A percentile compares a stretch with the other conserved stretches of the same genome.
phyloP scores from a whole-genome alignment of 1,284 basidiomycete species.

The Trametes hirsuta region DNA sequence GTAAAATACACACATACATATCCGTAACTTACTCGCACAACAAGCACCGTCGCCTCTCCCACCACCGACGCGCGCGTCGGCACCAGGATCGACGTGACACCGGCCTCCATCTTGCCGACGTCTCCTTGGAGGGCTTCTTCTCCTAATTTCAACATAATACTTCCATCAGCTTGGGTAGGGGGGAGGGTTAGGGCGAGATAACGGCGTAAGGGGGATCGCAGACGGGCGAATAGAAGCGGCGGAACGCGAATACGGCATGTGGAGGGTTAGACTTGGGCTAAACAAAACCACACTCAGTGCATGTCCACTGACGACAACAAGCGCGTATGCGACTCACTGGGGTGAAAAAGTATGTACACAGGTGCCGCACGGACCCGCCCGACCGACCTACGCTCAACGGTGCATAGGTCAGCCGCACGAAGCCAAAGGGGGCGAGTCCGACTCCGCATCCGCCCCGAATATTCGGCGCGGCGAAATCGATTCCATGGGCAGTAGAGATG shows the following conservation, averaged over 20 bases:
- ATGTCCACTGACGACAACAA: not conserved
- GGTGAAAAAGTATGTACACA: conserved; percentile 20
- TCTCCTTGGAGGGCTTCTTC: not conserved
- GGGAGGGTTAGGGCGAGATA: no score
- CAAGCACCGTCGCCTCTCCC: conserved; percentile 6
- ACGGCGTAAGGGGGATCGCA: no score
- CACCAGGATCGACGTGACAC: not conserved
- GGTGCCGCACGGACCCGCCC: conserved; percentile 23
- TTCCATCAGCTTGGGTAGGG: no score
- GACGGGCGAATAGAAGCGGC: no score
- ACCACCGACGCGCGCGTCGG: not conserved
- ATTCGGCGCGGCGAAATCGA: not conserved
- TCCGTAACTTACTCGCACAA: conserved; percentile 27
- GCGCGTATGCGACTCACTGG: conserved; percentile 9
- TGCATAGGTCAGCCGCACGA: not conserved
- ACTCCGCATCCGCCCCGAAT: not conserved
- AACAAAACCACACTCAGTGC: not conserved
- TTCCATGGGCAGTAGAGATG: not conserved
- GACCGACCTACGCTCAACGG: not conserved
- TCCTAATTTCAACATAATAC: no score
- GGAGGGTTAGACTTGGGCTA: not conserved
- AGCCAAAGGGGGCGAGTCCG: not conserved
- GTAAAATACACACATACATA: conserved; percentile 22
- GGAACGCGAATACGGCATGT: no score
- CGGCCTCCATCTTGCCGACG: not conserved